These are phyloP conservation scores for Kurtzmaniella quercitrusa DNA, from an alignment of 1,139 yeast species.

Conservation along the genomic window DNA sequence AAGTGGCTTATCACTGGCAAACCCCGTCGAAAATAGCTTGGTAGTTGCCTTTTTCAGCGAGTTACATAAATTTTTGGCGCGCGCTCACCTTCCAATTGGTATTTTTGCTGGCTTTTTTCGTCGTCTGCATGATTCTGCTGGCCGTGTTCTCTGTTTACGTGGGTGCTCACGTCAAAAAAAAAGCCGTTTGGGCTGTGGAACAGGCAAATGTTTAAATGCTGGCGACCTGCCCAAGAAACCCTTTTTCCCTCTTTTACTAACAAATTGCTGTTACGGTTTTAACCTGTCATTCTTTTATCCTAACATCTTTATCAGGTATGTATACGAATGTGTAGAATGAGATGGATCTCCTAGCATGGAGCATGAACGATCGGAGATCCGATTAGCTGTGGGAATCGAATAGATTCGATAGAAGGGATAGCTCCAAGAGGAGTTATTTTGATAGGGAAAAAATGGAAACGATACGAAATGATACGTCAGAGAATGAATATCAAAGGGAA, in stretches of 20 bases:
- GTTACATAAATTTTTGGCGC: not conserved
- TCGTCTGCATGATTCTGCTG: constrained; percentile 5
- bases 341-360: not conserved
- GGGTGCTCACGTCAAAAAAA: not conserved
- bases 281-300: constrained; percentile 8
- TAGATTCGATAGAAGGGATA: too few relatives aligned
- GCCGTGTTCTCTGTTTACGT: constrained; percentile 4
- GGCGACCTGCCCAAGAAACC: not conserved
- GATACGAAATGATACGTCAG: too few relatives aligned
- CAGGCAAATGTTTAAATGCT: not conserved
- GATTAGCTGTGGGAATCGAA: too few relatives aligned
- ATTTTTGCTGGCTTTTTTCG: constrained; percentile 3
- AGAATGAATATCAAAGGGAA: too few relatives aligned
- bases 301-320: constrained; percentile 5
- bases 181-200: not conserved
- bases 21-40: not conserved
- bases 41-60: not conserved
- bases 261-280: constrained; percentile 7
- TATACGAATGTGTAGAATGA: constrained; percentile 3
- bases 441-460: too few relatives aligned
- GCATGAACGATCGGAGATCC: too few relatives aligned
- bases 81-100: not conserved
- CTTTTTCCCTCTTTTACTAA: not conserved
- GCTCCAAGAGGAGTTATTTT: too few relatives aligned
- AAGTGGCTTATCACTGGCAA: not conserved